These are phyloP conservation scores for Dryas octopetala DNA, from an alignment of 306 rosid species.

Conservation along the genomic window DNA sequence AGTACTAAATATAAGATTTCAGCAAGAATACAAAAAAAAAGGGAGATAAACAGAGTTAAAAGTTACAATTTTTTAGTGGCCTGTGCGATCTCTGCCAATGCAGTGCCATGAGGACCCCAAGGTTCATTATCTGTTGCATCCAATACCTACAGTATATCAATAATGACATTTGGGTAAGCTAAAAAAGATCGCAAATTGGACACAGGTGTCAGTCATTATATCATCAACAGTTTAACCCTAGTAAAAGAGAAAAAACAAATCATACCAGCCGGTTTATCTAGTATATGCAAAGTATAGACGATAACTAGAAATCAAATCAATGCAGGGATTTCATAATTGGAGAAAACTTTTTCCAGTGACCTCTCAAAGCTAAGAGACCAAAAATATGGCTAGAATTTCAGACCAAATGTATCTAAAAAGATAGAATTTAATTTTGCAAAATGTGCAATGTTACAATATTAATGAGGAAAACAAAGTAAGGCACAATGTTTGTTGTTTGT, in stretches of 20 bases:
- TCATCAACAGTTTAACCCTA: not conserved
- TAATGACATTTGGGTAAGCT: conserved; percentile 2
- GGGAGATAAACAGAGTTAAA: not conserved
- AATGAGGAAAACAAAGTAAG: not conserved
- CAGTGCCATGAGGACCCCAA: conserved; percentile 99
- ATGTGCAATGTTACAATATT: not conserved
- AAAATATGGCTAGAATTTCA: not conserved
- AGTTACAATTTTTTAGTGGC: conserved; percentile 93
- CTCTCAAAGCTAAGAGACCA: not conserved
- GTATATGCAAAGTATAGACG: not conserved
- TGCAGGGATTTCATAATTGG: not conserved
- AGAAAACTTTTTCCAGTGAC: not conserved
- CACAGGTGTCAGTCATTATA: not conserved
- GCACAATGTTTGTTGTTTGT: not conserved
- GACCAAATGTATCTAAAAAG: not conserved
- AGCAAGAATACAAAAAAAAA: conserved; percentile 9
- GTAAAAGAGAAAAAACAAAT: not conserved
- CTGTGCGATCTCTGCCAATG: conserved; percentile 81
- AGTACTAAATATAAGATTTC: not conserved
- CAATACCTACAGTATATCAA: conserved; percentile 56
- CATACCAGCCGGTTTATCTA: not conserved
- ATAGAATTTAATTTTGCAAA: not conserved
- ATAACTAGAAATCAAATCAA: not conserved
- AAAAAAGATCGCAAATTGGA: conserved; percentile 7
- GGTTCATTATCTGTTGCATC: conserved; percentile 99